Conservation (phyloP, 805 yeast species). For the Saturnispora ahearnii region DNA sequence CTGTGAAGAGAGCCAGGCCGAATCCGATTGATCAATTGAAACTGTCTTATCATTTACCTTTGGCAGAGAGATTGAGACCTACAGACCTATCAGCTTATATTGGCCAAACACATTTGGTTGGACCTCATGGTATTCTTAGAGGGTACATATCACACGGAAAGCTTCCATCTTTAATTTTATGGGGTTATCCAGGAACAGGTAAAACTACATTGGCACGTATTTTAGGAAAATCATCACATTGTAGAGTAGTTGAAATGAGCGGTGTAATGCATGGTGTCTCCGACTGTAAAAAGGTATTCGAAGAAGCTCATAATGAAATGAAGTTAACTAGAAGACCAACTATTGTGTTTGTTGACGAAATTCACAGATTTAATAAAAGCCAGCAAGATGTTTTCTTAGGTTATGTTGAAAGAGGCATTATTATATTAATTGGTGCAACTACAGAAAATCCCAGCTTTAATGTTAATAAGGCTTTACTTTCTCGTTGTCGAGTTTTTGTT, state of each 20-base stretch:
- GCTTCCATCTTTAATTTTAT: slow-evolving; percentile 77
- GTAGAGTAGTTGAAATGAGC: slow-evolving; percentile 68
- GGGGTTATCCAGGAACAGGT: slow-evolving; percentile 97
- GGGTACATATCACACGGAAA: slow-evolving; percentile 56
- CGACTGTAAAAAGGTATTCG: slow-evolving; percentile 59
- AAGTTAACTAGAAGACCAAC: slow-evolving; percentile 44
- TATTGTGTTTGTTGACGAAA: slow-evolving; percentile 82
- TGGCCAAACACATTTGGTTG: slow-evolving; percentile 79
- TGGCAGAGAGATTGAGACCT: slow-evolving; percentile 85
- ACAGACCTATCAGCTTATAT: slow-evolving; percentile 54
- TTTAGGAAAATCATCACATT: slow-evolving; percentile 44
- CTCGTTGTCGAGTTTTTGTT: slow-evolving; percentile 76
- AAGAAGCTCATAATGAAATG: slow-evolving; percentile 38
- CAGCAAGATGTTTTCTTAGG: slow-evolving; percentile 89
- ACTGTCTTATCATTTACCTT: slow-evolving; percentile 33
- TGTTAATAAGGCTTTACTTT: slow-evolving; percentile 69
- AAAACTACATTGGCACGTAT: slow-evolving; percentile 69
- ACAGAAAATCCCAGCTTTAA: slow-evolving; percentile 90
- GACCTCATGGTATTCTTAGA: slow-evolving; percentile 52
- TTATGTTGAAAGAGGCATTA: slow-evolving; percentile 73
- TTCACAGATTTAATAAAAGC: slow-evolving; percentile 74
- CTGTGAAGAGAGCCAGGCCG: slow-evolving; percentile 4
- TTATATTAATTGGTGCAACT: slow-evolving; percentile 89
- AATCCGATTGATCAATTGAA: slow-evolving; percentile 9
- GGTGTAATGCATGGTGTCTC: slow-evolving; percentile 67